Evolutionary conservation across 176 grass and related monocot genomes (phyloP).

Genomic region (Otatea glauca): DNA sequence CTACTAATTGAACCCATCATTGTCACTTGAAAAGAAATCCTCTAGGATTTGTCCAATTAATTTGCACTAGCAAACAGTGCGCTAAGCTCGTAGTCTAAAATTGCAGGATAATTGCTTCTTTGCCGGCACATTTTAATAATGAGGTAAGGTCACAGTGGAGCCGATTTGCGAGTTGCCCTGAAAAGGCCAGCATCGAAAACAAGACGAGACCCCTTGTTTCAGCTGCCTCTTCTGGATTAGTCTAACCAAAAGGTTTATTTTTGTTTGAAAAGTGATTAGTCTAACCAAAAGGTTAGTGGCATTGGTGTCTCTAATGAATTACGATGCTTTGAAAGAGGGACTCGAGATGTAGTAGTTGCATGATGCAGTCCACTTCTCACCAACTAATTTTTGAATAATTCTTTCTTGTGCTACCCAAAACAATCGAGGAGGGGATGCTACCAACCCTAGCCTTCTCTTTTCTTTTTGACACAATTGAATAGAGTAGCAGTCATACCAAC

Average conservation of each 20-base stretch:
- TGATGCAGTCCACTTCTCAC: conserved; percentile 29
- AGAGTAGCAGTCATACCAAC: conserved; percentile 1
- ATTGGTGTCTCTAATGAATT: not conserved
- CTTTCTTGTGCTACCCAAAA: not conserved
- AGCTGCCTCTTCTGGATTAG: conserved; percentile 27
- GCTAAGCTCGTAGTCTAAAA: not conserved
- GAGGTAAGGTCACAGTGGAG: not conserved
- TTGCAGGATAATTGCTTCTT: conserved; percentile 11
- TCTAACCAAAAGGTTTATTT: not conserved
- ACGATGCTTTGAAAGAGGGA: conserved; percentile 29
- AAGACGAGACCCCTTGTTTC: not conserved
- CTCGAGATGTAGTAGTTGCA: conserved; percentile 39
- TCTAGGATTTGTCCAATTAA: not conserved
- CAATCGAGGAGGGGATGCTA: not conserved
- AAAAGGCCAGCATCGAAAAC: conserved; percentile 23
- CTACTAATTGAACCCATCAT: not conserved
- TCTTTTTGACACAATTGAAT: not conserved
- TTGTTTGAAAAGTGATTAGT: not conserved
- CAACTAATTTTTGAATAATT: conserved; percentile 13
- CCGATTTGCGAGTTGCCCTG: conserved; percentile 33
- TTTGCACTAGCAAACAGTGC: conserved; percentile 16
- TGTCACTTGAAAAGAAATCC: not conserved
- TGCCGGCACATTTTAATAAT: not conserved
- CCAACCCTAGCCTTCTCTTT: not conserved
- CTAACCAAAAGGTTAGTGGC: not conserved